phyloP scores from a whole-genome alignment of 225 moss, liverwort and hornwort species.

The Rhytidiadelphus loreus region DNA sequence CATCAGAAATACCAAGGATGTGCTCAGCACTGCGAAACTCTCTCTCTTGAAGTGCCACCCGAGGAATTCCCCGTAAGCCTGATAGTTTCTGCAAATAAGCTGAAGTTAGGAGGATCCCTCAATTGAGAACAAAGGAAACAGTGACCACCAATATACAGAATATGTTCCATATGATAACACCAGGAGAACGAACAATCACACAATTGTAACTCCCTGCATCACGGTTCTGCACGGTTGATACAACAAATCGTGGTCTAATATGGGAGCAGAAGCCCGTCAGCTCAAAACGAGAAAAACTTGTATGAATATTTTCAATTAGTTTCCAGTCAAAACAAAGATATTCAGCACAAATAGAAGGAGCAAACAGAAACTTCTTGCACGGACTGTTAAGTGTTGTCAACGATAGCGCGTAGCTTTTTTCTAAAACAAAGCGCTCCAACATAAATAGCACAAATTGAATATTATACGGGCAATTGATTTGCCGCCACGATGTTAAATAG shows the following conservation, averaged over 20 bases:
- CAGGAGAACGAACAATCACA: not conserved
- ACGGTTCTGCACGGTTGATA: not conserved
- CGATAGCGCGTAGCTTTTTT: not conserved
- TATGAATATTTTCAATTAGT: not conserved
- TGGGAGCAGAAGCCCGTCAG: not conserved
- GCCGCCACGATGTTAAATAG: no score
- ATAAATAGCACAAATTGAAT: not conserved
- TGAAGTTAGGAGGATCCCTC: not conserved
- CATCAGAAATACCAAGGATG: conserved; percentile 82
- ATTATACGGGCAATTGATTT: not conserved
- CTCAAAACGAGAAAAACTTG: not conserved
- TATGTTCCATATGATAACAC: not conserved
- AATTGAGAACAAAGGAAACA: not conserved
- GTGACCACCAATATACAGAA: not conserved
- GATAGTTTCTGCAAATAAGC: conserved; percentile 42
- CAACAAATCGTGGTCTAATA: not conserved
- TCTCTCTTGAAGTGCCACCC: conserved; percentile 47
- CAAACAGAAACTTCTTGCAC: not conserved
- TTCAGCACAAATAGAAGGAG: not conserved
- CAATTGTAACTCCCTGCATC: not conserved
- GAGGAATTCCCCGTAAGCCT: conserved; percentile 57
- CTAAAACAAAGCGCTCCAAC: not conserved
- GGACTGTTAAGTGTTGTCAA: not conserved
- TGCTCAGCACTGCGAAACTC: conserved; percentile 79
- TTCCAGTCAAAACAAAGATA: not conserved